Evolutionary conservation across 768 basidiomycete genomes (phyloP).

Genomic region (Termitomyces eurrhizus): DNA sequence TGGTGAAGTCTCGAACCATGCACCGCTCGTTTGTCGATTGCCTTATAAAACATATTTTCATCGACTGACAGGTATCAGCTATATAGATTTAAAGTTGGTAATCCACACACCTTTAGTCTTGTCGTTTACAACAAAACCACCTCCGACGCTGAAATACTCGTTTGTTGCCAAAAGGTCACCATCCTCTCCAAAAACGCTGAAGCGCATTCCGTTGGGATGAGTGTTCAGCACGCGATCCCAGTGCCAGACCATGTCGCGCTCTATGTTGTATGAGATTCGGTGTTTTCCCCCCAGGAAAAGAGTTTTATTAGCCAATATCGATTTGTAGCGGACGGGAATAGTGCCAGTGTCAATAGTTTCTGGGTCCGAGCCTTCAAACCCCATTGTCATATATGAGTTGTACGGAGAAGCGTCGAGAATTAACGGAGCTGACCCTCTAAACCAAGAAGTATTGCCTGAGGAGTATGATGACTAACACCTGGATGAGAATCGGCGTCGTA

Average conservation of each 20-base stretch:
- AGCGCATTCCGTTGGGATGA: slow-evolving; percentile 92
- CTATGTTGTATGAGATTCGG: slow-evolving; percentile 81
- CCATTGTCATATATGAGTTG: neutral
- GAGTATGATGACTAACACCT: slow-evolving; percentile 69
- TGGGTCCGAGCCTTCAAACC: slow-evolving; percentile 66
- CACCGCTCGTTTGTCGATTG: slow-evolving; percentile 78
- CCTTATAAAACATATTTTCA: slow-evolving; percentile 94
- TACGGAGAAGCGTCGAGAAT: neutral
- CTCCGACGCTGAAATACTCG: slow-evolving; percentile 92
- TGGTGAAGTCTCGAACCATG: slow-evolving; percentile 79
- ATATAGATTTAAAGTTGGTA: neutral
- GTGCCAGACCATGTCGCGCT: slow-evolving; percentile 90
- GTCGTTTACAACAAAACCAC: slow-evolving; percentile 94
- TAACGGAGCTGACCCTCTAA: slow-evolving; percentile 50
- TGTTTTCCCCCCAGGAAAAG: slow-evolving; percentile 72
- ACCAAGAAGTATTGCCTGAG: slow-evolving; percentile 81
- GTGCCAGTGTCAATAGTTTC: slow-evolving; percentile 91
- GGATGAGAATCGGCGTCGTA: neutral
- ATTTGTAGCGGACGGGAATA: slow-evolving; percentile 69
- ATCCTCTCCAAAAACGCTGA: slow-evolving; percentile 76
- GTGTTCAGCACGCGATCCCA: slow-evolving; percentile 88
- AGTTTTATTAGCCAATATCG: slow-evolving; percentile 60
- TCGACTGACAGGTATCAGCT: slow-evolving; percentile 47
- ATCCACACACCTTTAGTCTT: slow-evolving; percentile 70
- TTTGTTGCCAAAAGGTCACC: slow-evolving; percentile 91